Evolutionary conservation across 495 filamentous ascomycete genomes (phyloP).

Genomic region (Lichina pygmaea): DNA sequence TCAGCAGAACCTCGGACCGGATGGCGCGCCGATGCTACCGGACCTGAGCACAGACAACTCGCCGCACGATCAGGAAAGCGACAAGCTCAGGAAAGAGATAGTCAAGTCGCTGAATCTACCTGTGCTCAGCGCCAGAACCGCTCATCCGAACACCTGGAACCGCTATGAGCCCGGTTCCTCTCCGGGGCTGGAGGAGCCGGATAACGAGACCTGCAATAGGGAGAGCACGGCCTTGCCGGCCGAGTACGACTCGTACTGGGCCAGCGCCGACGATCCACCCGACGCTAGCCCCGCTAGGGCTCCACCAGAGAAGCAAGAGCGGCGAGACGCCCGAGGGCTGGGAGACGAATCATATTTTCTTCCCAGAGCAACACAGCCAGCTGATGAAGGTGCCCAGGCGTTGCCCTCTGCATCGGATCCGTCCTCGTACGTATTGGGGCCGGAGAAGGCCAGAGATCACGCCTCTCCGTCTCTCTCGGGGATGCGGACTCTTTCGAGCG

Average conservation of each 20-base stretch:
- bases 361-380: too few relatives aligned
- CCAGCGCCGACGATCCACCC: slow-evolving; percentile 6
- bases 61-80: slow-evolving; percentile 41
- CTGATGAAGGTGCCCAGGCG: too few relatives aligned
- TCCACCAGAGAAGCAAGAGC: slow-evolving; percentile 3
- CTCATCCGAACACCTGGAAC: background rate
- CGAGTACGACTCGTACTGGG: slow-evolving; percentile 36
- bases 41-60: slow-evolving; percentile 27
- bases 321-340: too few relatives aligned
- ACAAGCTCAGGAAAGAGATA: slow-evolving; percentile 55
- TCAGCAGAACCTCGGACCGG: slow-evolving; percentile 8
- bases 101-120: slow-evolving; percentile 37
- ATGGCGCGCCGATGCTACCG: slow-evolving; percentile 21
- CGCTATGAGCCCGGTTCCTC: background rate
- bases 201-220: slow-evolving; percentile 2
- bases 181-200: background rate
- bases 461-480: too few relatives aligned
- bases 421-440: too few relatives aligned
- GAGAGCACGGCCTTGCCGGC: slow-evolving; percentile 24
- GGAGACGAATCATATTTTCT: too few relatives aligned
- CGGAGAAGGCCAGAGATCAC: too few relatives aligned
- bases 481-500: too few relatives aligned
- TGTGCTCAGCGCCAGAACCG: background rate
- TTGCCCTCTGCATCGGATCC: too few relatives aligned
- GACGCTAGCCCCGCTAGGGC: background rate